Conservation (phyloP, 495 filamentous ascomycete species). For the Penicillium canariense region DNA sequence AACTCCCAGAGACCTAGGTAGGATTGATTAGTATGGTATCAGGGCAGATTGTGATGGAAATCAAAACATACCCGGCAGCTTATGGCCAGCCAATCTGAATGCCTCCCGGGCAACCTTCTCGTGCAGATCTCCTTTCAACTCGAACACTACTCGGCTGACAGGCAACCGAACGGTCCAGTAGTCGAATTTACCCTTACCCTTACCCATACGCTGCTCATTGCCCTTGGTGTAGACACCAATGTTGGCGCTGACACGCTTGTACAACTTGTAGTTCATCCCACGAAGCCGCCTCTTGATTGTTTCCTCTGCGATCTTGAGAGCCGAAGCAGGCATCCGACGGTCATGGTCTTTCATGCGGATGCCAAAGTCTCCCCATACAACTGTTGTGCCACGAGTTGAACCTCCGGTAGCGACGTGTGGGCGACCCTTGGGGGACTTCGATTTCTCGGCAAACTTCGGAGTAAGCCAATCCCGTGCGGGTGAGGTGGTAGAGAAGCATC, state of each 20-base stretch:
- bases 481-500: constrained; percentile 74
- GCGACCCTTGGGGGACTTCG: constrained; percentile 88
- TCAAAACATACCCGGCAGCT: constrained; percentile 78
- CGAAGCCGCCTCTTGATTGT: constrained; percentile 84
- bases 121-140: constrained; percentile 87
- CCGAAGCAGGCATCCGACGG: constrained; percentile 80
- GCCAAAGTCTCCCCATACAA: constrained; percentile 95
- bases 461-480: constrained; percentile 70
- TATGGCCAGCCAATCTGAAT: constrained; percentile 89
- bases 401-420: constrained; percentile 87
- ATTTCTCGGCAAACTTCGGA: constrained; percentile 68
- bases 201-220: constrained; percentile 98
- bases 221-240: constrained; percentile 93
- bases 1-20: constrained; percentile 83
- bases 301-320: constrained; percentile 86
- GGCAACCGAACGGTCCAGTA: constrained; percentile 89
- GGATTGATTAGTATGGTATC: constrained; percentile 23
- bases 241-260: constrained; percentile 85
- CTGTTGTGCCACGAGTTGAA: constrained; percentile 85
- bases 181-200: constrained; percentile 96
- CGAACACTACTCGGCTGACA: constrained; percentile 85
- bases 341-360: constrained; percentile 92
- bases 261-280: constrained; percentile 89
- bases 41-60: not conserved
- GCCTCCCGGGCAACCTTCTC: constrained; percentile 94